Percentiles rank a stretch among this genome's conserved stretches.
These are phyloP conservation scores for Fallopia convolvulus DNA, from an alignment of 148 eudicot species.

Conservation along the genomic window DNA sequence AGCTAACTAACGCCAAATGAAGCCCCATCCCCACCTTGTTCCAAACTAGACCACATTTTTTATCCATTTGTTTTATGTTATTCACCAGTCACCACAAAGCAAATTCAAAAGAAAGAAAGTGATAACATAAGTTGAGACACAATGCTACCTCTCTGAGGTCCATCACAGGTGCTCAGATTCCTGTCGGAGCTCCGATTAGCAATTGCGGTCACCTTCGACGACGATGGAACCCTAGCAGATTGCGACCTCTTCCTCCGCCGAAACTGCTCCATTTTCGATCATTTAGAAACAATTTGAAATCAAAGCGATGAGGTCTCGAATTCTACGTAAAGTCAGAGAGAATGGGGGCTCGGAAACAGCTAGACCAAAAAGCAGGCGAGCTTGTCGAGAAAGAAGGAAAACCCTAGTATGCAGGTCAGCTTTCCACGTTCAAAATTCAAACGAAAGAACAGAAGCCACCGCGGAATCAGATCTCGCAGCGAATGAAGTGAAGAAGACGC, in stretches of 20 bases:
- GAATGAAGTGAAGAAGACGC: not conserved
- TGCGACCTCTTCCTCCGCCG: slow-evolving; percentile 27
- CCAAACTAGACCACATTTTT: not conserved
- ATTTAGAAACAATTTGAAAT: slow-evolving; percentile 9
- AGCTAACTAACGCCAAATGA: not conserved
- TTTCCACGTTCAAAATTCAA: slow-evolving; percentile 9
- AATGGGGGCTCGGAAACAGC: not conserved
- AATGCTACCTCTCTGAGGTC: slow-evolving; percentile 25
- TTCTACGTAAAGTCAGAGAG: not conserved
- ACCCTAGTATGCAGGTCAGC: not conserved
- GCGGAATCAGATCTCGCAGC: not conserved
- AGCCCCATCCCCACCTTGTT: not conserved
- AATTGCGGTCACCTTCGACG: slow-evolving; percentile 24
- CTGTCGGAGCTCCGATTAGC: slow-evolving; percentile 23
- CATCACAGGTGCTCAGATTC: not conserved
- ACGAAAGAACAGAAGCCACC: not conserved
- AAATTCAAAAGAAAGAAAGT: slow-evolving; percentile 5
- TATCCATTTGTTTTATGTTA: not conserved
- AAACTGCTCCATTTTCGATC: slow-evolving; percentile 46
- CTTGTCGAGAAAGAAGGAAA: not conserved
- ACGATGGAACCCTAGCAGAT: slow-evolving; percentile 28
- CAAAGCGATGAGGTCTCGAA: not conserved
- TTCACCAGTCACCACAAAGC: not conserved
- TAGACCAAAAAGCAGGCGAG: not conserved
- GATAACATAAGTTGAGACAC: slow-evolving; percentile 6